These are phyloP conservation scores for Boletus reticulatus DNA, from an alignment of 768 basidiomycete species.

Conservation along the genomic window DNA sequence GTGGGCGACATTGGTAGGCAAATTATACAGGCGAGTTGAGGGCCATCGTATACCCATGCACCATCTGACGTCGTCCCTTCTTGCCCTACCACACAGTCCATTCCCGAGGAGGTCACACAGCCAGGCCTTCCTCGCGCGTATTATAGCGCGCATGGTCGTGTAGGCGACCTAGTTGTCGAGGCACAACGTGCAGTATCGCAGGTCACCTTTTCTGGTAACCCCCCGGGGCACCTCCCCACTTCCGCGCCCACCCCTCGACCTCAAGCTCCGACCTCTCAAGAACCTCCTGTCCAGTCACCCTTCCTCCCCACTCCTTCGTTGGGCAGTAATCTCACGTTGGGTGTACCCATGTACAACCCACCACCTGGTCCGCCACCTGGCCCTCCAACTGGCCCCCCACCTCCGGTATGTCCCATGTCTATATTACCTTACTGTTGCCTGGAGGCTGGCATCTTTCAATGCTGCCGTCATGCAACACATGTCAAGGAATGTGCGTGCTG, in stretches of 20 bases:
- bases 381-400: slow-evolving; percentile 9
- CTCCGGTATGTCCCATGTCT: slow-evolving; percentile 15
- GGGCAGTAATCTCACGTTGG: slow-evolving; percentile 30
- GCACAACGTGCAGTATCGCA: slow-evolving; percentile 55
- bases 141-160: slow-evolving; percentile 67
- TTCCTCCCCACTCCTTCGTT: slow-evolving; percentile 34
- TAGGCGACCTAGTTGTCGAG: slow-evolving; percentile 60
- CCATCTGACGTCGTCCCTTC: slow-evolving; percentile 1
- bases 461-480: slow-evolving; percentile 13
- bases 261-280: not conserved
- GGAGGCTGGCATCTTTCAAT: slow-evolving; percentile 11
- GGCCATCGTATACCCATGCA: not conserved
- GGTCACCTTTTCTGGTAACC: slow-evolving; percentile 46
- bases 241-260: slow-evolving; percentile 2
- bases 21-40: slow-evolving; percentile 38
- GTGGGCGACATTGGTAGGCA: slow-evolving; percentile 50
- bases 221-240: slow-evolving; percentile 20
- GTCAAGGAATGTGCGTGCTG: slow-evolving; percentile 6
- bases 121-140: slow-evolving; percentile 75
- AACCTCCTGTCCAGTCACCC: slow-evolving; percentile 4
- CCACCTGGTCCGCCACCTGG: too few relatives aligned
- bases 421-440: slow-evolving; percentile 19
- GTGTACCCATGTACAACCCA: slow-evolving; percentile 6
- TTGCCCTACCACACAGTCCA: slow-evolving; percentile 46
- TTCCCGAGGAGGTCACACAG: slow-evolving; percentile 75